Evolutionary conservation across 805 yeast species (phyloP), one percentile per base, ranked within the genome.

Genomic region (Saccharomycopsis guyanensis): DNA sequence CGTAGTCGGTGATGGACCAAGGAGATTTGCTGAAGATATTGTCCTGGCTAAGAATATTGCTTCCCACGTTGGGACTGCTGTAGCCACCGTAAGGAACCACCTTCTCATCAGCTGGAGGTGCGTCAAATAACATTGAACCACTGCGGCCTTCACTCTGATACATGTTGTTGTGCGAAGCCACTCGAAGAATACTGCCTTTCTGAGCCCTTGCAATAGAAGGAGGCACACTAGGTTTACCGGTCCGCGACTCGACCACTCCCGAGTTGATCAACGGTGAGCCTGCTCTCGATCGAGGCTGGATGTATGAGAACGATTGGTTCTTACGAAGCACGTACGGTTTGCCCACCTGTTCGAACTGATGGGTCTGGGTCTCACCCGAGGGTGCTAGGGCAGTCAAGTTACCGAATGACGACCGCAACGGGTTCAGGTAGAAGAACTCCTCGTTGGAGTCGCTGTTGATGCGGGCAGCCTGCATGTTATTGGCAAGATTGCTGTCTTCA

Each of bases 41-140:
- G 19, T 59, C 62, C 12, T 66, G 58, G 31, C 60, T 59, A 22
- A 55, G 55, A 18, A 78, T 62, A n/a, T 72, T 65, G 16, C 65
- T 64, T 42, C 73, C 70, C 40, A 77, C 66, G 44, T 75, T 76
- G 20, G 82, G 80, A 47, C 71, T 73, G 0, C 91, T 81, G 55
- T 76, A 81, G 1, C 94, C 94, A 4, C 93, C 91, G 62, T 73
- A 84, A 1, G 82, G 82, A 1, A 80, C 72, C 46, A 76, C 63
- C 47, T 66, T 76, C 10, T 33, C 37, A 15, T 33, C 20, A 5
- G 5, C 20, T 10, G 6, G 37, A 12, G 18, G 6, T 12, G 10
- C 7, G 19, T 33, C 37, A 33, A 33, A 33, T 15, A 33, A 33
- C 37, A 33, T 29, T 4, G 37, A 13, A 6, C 40, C 40, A 29